A percentile compares a stretch with the other conserved stretches of the same genome.
These are phyloP conservation scores for Hebeloma cylindrosporum DNA, from an alignment of 768 basidiomycete species.

Conservation along the genomic window DNA sequence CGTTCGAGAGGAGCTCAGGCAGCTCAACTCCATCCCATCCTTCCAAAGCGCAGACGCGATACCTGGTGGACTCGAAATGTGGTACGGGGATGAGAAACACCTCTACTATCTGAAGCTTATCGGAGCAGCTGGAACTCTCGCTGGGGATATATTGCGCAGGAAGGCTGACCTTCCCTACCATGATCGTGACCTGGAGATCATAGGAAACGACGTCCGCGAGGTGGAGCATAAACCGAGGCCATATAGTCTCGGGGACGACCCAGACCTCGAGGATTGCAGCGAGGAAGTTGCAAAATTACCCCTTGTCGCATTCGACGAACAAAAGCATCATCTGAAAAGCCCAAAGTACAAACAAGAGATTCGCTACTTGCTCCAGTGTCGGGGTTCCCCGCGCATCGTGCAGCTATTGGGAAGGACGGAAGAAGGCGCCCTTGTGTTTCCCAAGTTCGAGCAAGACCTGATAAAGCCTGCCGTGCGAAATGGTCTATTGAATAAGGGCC, in stretches of 20 bases:
- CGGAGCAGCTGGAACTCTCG: constrained; percentile 2
- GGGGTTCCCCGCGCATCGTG: constrained; percentile 1
- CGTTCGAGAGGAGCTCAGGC: too few relatives aligned
- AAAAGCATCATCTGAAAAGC: constrained; percentile 6
- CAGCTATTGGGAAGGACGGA: constrained; percentile 5
- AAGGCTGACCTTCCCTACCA: constrained; percentile 3
- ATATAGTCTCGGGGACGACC: too few relatives aligned
- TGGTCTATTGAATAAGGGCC: not conserved
- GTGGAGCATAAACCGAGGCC: too few relatives aligned
- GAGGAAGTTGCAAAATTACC: too few relatives aligned
- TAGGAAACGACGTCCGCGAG: constrained; percentile 2
- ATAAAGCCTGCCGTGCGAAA: too few relatives aligned
- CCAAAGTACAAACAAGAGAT: constrained; percentile 10
- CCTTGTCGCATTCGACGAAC: not conserved
- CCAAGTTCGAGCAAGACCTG: too few relatives aligned
- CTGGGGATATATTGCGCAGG: not conserved
- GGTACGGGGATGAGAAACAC: constrained; percentile 4
- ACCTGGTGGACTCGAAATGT: constrained; percentile 5
- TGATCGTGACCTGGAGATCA: constrained; percentile 2
- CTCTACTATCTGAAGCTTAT: constrained; percentile 5
- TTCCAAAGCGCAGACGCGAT: not conserved
- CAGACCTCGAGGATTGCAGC: too few relatives aligned
- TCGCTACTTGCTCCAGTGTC: constrained; percentile 6
- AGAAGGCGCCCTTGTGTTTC: too few relatives aligned
- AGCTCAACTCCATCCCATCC: too few relatives aligned